Percentiles rank a stretch among this genome's conserved stretches.
phyloP scores from a whole-genome alignment of 2,329 filamentous ascomycete species.

The Cladobotryum protrusum region DNA sequence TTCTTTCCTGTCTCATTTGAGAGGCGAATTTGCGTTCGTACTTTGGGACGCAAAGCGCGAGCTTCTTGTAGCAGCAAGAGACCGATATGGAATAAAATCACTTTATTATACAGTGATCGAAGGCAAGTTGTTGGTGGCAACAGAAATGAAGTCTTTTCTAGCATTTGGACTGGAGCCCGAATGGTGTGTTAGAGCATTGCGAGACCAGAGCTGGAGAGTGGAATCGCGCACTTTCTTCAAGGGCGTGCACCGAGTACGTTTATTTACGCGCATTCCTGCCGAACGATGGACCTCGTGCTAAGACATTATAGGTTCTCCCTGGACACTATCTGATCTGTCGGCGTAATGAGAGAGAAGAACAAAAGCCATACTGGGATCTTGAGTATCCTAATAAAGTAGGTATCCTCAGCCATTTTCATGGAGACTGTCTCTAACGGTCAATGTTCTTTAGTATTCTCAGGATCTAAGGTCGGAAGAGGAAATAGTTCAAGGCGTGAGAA shows the following conservation, averaged over 20 bases:
- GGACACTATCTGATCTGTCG: constrained; percentile 4
- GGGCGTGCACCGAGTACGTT: constrained; percentile 16
- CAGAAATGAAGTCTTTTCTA: no score
- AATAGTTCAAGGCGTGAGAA: no score
- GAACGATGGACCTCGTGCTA: neutral
- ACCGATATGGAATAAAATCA: constrained; percentile 8
- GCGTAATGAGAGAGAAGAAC: neutral
- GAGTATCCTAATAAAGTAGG: constrained; percentile 45
- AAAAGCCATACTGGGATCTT: constrained; percentile 43
- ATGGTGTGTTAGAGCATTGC: constrained; percentile 45
- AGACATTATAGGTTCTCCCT: constrained; percentile 2
- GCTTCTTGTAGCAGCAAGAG: constrained; percentile 2
- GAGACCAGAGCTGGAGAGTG: constrained; percentile 36
- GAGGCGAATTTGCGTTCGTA: no score
- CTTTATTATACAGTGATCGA: constrained; percentile 4
- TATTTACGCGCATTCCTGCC: neutral
- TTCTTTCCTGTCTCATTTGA: no score
- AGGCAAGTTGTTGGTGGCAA: neutral
- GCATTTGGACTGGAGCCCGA: constrained; percentile 43
- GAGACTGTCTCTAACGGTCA: no score
- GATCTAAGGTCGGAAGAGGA: no score
- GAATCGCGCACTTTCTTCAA: constrained; percentile 42
- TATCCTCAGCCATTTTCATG: neutral
- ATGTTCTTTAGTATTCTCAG: no score
- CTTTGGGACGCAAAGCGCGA: neutral